Base-by-base conservation (phyloP, 108 stramenopile genomes). In the Nitzschia putrida region DNA sequence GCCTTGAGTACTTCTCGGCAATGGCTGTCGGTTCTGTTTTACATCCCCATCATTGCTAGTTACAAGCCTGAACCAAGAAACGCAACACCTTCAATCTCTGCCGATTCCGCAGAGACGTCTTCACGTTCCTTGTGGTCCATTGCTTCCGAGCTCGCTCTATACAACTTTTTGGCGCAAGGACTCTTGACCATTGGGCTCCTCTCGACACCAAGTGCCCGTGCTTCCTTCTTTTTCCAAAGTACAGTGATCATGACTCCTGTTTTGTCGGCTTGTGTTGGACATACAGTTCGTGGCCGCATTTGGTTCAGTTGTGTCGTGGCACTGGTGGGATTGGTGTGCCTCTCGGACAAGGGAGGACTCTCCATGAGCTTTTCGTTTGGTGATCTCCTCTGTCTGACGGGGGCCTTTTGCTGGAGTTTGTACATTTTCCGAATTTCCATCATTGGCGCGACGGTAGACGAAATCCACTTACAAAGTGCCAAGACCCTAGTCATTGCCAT, bases 161-260 rank as follows among this genome's bases (percentile, higher is more conserved):
- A 73, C 69, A 87, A 87, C 54, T 78, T 81, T 70, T 82, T 74
- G 14, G 80, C 87, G 9, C 81, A 87, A 68, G 83, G 74, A 8
- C 71, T 88, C 25, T 53, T 83, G 41, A 83, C 69, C 51, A 64
- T 84, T 7, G 87, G 87, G 2, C 60, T 88, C 0, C 56, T 83
- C 13, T 56, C 65, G 13, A 83, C 76, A 53, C 63, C 80, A n/a
- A 77, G 80, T 45, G 84, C 87, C 0, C 54, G 87, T 42, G 84
- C 84, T 16, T 59, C 84, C 53, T 88, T 88, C 59, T 79, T 88
- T 9, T 83, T 79, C 24, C 87, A 88, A 74, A 78, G 76, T 11
- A 83, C 80, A 50, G 84, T 88, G 10, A 83, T 88, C 20, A 76
- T 85, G 69, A 88, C 87, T 5, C 87, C 87, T 11, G 57, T 82